Percentiles rank a stretch among this genome's conserved stretches.
These are phyloP conservation scores for Dioszegia crocea DNA, from an alignment of 768 basidiomycete species.

Conservation along the genomic window DNA sequence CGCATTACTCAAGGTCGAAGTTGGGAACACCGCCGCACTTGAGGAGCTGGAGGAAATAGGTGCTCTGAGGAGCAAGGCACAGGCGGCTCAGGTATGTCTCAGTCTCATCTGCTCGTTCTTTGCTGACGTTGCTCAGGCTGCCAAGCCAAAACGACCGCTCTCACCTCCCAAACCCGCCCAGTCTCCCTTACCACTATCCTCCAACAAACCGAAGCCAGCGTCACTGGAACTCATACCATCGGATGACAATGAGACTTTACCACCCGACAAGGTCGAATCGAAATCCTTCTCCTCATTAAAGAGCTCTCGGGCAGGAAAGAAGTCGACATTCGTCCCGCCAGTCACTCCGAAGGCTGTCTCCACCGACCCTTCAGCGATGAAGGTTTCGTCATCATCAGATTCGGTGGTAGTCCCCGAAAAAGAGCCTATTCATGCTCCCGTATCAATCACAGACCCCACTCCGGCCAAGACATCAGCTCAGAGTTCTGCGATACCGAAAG, in stretches of 20 bases:
- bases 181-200: too few relatives aligned
- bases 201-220: background rate
- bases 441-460: too few relatives aligned
- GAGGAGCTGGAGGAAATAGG: slow-evolving; percentile 61
- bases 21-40: slow-evolving; percentile 61
- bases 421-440: too few relatives aligned
- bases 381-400: too few relatives aligned
- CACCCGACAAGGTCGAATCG: too few relatives aligned
- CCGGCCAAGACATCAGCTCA: too few relatives aligned
- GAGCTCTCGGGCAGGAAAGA: slow-evolving; percentile 1
- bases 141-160: background rate
- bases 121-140: background rate
- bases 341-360: background rate
- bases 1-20: slow-evolving; percentile 60
- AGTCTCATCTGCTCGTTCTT: too few relatives aligned
- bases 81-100: background rate
- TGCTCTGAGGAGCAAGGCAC: background rate
- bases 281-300: slow-evolving; percentile 2
- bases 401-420: too few relatives aligned
- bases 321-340: slow-evolving; percentile 1
- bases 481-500: too few relatives aligned
- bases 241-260: too few relatives aligned
- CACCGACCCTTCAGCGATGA: too few relatives aligned
- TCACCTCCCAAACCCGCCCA: background rate
- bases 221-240: background rate